Percentiles rank a stretch among this genome's conserved stretches.
Evolutionary conservation across 768 basidiomycete species (phyloP).

Genomic region (Terana coerulea): DNA sequence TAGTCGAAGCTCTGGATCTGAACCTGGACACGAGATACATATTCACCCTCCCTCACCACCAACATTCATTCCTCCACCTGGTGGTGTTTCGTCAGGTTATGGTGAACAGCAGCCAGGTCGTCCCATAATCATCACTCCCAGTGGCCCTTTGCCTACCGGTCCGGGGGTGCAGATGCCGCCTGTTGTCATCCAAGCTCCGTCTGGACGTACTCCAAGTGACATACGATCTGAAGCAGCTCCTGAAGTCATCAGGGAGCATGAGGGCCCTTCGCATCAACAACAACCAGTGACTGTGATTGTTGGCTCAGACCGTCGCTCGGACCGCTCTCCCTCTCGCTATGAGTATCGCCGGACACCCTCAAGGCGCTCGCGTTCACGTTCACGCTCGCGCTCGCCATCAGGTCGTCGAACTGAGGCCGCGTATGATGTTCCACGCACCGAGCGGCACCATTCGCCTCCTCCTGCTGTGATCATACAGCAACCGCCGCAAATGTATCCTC

Average conservation of each 20-base stretch:
- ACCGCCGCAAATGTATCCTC: constrained; percentile 7
- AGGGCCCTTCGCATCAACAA: background rate
- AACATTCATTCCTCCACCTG: background rate
- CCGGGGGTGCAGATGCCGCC: background rate
- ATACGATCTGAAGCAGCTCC: background rate
- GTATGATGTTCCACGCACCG: background rate
- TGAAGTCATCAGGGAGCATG: background rate
- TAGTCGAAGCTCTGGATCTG: background rate
- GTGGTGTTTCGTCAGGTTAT: background rate
- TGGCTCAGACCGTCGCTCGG: background rate
- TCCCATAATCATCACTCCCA: constrained; percentile 1
- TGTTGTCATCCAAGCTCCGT: constrained; percentile 3
- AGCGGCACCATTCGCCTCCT: background rate
- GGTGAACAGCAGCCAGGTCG: background rate
- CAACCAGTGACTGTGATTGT: background rate
- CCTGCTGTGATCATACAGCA: constrained; percentile 14
- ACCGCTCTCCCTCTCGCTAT: background rate
- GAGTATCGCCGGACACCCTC: too few species aligned
- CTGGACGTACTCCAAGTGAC: background rate
- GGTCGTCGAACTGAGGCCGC: background rate
- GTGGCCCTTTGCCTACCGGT: background rate
- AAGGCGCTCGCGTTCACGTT: background rate
- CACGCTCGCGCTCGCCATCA: constrained; percentile 3
- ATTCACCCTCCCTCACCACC: constrained; percentile 4
- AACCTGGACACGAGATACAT: background rate